Base-by-base conservation (phyloP, 1,284 basidiomycete genomes). In the Salmacisia buchloeana region DNA sequence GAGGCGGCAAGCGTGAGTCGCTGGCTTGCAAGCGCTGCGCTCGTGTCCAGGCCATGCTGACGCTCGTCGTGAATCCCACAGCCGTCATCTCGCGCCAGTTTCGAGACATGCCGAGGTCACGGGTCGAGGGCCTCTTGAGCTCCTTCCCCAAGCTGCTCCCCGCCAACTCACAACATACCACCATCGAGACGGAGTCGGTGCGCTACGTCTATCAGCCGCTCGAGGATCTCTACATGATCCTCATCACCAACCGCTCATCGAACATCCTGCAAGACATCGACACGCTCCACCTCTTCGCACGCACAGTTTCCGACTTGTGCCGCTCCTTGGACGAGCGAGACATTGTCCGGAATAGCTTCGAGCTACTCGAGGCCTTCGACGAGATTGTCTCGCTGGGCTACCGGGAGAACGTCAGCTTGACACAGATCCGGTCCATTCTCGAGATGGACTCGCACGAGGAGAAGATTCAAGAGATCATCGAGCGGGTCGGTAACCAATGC, bases 371-470 rank as follows among this genome's bases (percentile, higher is more conserved):
- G 63, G 94, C 94, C 12, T 97, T 98, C 77, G 96, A 98, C 81
- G 96, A 99, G 83, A 89, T 97, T 74, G 89, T 97, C 64, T 91
- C 88, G 73, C 80, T 97, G 71, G 96, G 96, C 1, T 97, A 94
- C 82, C 85, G 93, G 76, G 96, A 98, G 82, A 89, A 91, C 68
- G 90, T 97, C 60, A 92, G 89, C 76, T 82, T 98, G 57, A 87
- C 89, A 80, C 94, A 97, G 81, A 91, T 98, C 52, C 84, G 91
- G 72, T 94, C 85, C 75, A 88, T 96, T 41, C 83, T 98, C 71
- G 96, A 97, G 84, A 97, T 97, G 89, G 96, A 98, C 83, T 92
- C 89, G 81, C 96, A 99, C 82, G 96, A 98, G 81, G 96, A 99
- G 83, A 97, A 97, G 84, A 97, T 99, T 69, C 94, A 98, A 80